Evolutionary conservation across 192 early-diverging fungal species (phyloP).

Genomic region (Coemansia erecta): DNA sequence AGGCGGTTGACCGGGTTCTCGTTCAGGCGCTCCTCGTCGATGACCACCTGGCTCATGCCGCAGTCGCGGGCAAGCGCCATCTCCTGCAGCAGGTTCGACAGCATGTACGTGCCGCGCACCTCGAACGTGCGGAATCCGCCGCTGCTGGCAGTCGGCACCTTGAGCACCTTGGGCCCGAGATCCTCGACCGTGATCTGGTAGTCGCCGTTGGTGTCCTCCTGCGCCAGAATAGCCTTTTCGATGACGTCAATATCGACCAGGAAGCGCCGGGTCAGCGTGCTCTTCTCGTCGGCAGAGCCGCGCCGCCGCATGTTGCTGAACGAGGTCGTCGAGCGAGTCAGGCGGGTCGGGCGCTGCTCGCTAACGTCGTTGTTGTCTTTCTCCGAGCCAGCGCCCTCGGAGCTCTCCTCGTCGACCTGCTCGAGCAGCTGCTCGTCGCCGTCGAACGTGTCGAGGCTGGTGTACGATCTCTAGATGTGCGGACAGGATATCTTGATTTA

Average conservation of each 20-base stretch:
- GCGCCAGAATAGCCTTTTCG: slow-evolving; percentile 72
- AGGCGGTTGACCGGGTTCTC: slow-evolving; percentile 94
- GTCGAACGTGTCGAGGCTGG: neutral
- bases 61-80: slow-evolving; percentile 86
- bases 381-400: neutral
- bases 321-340: slow-evolving; percentile 1
- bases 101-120: slow-evolving; percentile 90
- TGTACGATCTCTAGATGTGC: too few relatives aligned
- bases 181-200: slow-evolving; percentile 94
- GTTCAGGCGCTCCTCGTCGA: slow-evolving; percentile 85
- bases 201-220: slow-evolving; percentile 95
- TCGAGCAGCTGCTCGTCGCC: neutral
- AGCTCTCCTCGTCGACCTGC: neutral
- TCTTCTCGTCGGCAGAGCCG: slow-evolving; percentile 63
- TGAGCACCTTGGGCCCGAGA: slow-evolving; percentile 84
- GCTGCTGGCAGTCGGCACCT: slow-evolving; percentile 80
- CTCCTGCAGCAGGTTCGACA: slow-evolving; percentile 95
- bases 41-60: slow-evolving; percentile 80
- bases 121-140: slow-evolving; percentile 86
- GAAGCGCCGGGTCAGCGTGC: slow-evolving; percentile 66
- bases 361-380: neutral
- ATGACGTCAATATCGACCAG: slow-evolving; percentile 85
- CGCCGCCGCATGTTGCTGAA: slow-evolving; percentile 42
- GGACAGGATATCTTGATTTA: too few relatives aligned
- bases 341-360: neutral